Evolutionary conservation across 1,284 basidiomycete species (phyloP), one percentile per base, ranked within the genome.

Genomic region (Ganoderma meredithae): DNA sequence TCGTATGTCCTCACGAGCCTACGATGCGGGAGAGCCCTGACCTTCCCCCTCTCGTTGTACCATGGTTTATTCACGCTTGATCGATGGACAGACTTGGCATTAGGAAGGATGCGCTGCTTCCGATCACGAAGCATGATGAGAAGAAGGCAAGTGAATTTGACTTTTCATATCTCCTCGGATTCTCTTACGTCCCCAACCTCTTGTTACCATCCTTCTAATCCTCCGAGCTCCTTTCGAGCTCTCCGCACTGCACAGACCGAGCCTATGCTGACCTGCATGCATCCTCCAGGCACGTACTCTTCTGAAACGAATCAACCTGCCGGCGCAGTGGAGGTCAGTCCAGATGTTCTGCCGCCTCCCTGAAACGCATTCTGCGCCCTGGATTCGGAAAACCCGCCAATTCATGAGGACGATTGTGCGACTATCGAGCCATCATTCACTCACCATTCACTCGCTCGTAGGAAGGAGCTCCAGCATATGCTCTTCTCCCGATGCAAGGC

Each of bases 401-500:
- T 22, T 64, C 19, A 31, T n/a, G 31, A 6, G 19, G 13, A 13
- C 36, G 9, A 12, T 15, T 27, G 25, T n/a, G 22, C 10, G 13
- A 43, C 8, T 9, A 39, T 40, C 58, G 39, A 10, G 36, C 39
- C 19, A 15, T n/a, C 58, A 10, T 40, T 8, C n/a, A 27, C 58
- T 60, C 4, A 39, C 55, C 22, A 52, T 52, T n/a, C 55, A 36
- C 36, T 36, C 8, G 52, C 13, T 19, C 58, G 17, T 72, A 95
- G 95, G 76, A 89, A 86, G 67, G 95, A 96, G 75, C 87, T 97
- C 4, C 85, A 84, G 76, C 83, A 87, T 72, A 95, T 97, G 87
- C 79, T 97, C 39, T 89, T 93, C 76, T 85, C 83, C 6, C 86
- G 92, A 47, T 87, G 90, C 62, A 98, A 98, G 79, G 95, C 95